A percentile compares a stretch with the other conserved stretches of the same genome.
Conservation (phyloP, 2,329 filamentous ascomycete genomes). For the Colletotrichum sp. region DNA sequence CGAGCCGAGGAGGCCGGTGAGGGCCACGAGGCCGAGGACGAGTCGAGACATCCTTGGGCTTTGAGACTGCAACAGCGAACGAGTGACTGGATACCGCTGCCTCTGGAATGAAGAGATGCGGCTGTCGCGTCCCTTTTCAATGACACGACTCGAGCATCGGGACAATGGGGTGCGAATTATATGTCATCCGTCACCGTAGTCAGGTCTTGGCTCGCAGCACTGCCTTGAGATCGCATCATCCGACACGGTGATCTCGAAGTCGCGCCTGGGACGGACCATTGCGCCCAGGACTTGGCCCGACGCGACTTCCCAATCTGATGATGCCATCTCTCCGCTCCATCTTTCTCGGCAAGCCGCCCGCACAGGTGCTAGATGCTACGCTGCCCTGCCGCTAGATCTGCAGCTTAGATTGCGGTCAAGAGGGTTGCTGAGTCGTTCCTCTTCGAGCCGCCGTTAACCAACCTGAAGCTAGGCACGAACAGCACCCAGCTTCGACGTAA, state of each 20-base stretch:
- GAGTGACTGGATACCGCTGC: not conserved
- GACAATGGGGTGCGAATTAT: not conserved
- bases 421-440: not conserved
- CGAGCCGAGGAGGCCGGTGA: constrained; percentile 18
- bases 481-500: not conserved
- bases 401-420: constrained; percentile 8
- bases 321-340: constrained; percentile 8
- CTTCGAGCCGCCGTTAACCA: not conserved
- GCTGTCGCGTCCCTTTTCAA: not conserved
- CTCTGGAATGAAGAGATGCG: not conserved
- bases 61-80: not conserved
- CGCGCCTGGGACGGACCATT: not conserved
- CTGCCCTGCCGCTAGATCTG: constrained; percentile 5
- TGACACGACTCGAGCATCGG: not conserved
- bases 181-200: not conserved
- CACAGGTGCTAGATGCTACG: not conserved
- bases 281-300: not conserved
- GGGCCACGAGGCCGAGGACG: constrained; percentile 7
- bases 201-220: not conserved
- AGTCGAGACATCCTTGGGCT: constrained; percentile 15
- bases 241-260: not conserved
- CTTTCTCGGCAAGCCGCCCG: not conserved
- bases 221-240: constrained; percentile 13
- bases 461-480: not conserved
- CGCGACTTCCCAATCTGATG: not conserved